Percentiles rank a stretch among this genome's conserved stretches.
phyloP scores from a whole-genome alignment of 306 rosid species.

The Cyclanthera cordifolia region DNA sequence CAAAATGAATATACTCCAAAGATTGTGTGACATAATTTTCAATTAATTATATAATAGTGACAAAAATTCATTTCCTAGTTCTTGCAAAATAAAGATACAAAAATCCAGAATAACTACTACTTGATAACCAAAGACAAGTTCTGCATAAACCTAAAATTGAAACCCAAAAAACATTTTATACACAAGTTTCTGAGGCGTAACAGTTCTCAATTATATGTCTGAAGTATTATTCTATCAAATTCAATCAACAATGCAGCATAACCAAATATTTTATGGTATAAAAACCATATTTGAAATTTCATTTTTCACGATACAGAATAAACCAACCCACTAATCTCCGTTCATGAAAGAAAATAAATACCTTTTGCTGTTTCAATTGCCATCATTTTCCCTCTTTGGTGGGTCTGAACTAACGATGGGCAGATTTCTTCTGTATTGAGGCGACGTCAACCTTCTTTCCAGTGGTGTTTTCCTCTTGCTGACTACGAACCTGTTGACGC shows the following conservation, averaged over 20 bases:
- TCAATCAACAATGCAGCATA: not conserved
- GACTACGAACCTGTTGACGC: constrained; percentile 94
- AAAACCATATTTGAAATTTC: not conserved
- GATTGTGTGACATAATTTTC: too few relatives aligned
- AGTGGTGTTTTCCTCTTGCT: constrained; percentile 95
- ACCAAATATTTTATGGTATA: not conserved
- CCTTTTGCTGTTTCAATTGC: constrained; percentile 22
- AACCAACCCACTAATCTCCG: constrained; percentile 5
- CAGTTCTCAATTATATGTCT: not conserved
- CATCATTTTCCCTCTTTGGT: constrained; percentile 42
- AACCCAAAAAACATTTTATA: not conserved
- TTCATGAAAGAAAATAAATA: constrained; percentile 9
- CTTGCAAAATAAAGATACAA: too few relatives aligned
- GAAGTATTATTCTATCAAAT: not conserved
- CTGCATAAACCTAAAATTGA: too few relatives aligned
- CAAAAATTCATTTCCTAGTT: too few relatives aligned
- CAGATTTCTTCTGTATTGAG: constrained; percentile 75
- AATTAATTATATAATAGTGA: too few relatives aligned
- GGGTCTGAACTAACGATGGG: constrained; percentile 75
- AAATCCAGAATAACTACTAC: too few relatives aligned
- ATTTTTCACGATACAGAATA: not conserved
- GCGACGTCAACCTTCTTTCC: constrained; percentile 90
- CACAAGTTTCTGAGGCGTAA: not conserved
- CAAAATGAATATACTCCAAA: too few relatives aligned
- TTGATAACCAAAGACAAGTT: too few relatives aligned